A percentile compares a stretch with the other conserved stretches of the same genome.
These are phyloP conservation scores for Annona squamosa DNA, from an alignment of 164 flowering plant species.

Conservation along the genomic window DNA sequence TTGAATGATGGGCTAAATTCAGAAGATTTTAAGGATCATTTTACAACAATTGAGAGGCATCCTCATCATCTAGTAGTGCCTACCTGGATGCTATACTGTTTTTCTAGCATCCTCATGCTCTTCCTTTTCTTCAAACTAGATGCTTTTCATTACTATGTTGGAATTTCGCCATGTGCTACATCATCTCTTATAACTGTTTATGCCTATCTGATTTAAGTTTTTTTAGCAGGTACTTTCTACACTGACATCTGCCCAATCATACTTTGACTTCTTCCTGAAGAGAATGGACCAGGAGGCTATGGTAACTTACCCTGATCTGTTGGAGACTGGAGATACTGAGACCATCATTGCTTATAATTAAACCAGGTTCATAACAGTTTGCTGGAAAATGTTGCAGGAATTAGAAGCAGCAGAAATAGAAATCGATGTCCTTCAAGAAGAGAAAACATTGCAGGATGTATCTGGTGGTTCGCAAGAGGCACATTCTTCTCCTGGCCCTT, in stretches of 20 bases:
- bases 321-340: neutral
- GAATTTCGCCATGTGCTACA: neutral
- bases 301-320: constrained; percentile 32
- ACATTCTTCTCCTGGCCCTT: constrained; percentile 18
- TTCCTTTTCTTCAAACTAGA: neutral
- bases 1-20: no score
- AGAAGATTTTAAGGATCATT: no score
- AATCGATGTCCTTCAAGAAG: constrained; percentile 60
- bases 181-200: neutral
- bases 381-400: constrained; percentile 36
- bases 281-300: constrained; percentile 40
- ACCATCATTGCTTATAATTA: neutral
- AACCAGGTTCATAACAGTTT: neutral
- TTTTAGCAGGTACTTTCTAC: constrained; percentile 55
- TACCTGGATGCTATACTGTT: no score
- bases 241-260: constrained; percentile 57
- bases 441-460: constrained; percentile 29
- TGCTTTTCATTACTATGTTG: neutral
- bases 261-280: constrained; percentile 59
- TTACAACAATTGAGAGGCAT: no score
- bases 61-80: no score
- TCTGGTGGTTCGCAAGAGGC: constrained; percentile 23
- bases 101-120: neutral
- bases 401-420: constrained; percentile 87
- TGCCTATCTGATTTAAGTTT: neutral